These are phyloP conservation scores for Melampsora allii-populina DNA, from an alignment of 1,284 basidiomycete species.

Conservation along the genomic window DNA sequence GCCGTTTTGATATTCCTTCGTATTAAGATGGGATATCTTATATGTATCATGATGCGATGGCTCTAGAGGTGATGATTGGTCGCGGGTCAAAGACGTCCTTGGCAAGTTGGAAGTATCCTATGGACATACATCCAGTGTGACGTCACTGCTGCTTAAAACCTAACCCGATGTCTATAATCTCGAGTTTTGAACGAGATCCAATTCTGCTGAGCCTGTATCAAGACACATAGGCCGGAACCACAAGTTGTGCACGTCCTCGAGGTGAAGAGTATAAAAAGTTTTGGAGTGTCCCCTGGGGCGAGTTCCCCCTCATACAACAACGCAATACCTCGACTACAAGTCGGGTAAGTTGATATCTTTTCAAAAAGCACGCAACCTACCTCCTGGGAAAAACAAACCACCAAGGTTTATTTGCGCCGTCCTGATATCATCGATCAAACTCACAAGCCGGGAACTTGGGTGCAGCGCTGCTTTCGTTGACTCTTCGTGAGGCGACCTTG, in stretches of 20 bases:
- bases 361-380: conserved; percentile 43
- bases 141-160: neutral
- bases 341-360: conserved; percentile 27
- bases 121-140: neutral
- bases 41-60: neutral
- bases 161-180: neutral
- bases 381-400: neutral
- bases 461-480: conserved; percentile 42
- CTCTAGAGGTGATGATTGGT: neutral
- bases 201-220: neutral
- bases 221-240: neutral
- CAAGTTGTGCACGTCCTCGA: neutral
- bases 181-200: neutral
- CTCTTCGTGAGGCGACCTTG: conserved; percentile 44
- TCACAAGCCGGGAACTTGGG: conserved; percentile 35
- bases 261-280: neutral
- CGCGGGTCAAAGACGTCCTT: no score
- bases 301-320: conserved; percentile 17
- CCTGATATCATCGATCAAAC: conserved; percentile 33
- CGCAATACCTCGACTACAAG: conserved; percentile 1
- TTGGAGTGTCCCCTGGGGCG: neutral
- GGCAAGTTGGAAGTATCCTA: neutral
- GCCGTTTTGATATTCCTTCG: neutral
- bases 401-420: conserved; percentile 31
- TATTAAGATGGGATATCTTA: neutral